Conservation (phyloP, 2,329 filamentous ascomycete species). For the Fusarium udum region DNA sequence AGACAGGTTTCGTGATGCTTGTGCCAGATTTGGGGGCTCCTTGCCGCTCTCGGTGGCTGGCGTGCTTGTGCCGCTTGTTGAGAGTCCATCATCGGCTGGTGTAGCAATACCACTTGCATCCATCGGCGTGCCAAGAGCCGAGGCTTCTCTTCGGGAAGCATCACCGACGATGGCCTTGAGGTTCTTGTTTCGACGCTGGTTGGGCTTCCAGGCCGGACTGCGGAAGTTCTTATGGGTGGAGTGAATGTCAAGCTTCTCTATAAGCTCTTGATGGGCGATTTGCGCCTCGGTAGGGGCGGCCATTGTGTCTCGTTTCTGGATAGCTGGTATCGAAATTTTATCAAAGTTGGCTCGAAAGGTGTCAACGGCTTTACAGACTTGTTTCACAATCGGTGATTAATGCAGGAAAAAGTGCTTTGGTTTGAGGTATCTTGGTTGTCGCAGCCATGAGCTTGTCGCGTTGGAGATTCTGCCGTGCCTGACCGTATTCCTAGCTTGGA, state of each 20-base stretch:
- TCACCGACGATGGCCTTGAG: slow-evolving; percentile 96
- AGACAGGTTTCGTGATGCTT: slow-evolving; percentile 85
- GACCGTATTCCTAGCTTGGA: slow-evolving; percentile 42
- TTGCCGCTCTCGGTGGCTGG: slow-evolving; percentile 57
- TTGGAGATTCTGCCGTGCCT: slow-evolving; percentile 47
- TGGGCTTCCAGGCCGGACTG: slow-evolving; percentile 88
- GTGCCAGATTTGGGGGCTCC: slow-evolving; percentile 78
- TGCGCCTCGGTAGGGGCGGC: slow-evolving; percentile 75
- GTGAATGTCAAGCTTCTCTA: slow-evolving; percentile 93
- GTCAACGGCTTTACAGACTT: neutral
- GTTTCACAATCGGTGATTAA: neutral
- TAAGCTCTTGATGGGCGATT: slow-evolving; percentile 84
- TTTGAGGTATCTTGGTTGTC: neutral
- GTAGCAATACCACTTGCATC: slow-evolving; percentile 81
- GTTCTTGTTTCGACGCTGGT: slow-evolving; percentile 97
- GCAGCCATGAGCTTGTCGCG: slow-evolving; percentile 25
- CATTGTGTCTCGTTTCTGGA: slow-evolving; percentile 52
- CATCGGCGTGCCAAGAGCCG: slow-evolving; percentile 80
- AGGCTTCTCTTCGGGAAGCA: slow-evolving; percentile 88
- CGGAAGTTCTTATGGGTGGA: slow-evolving; percentile 88
- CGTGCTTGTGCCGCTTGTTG: slow-evolving; percentile 67
- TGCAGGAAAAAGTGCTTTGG: neutral
- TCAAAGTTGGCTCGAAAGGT: neutral
- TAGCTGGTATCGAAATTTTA: neutral
- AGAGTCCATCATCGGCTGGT: slow-evolving; percentile 63